Evolutionary conservation across 1,139 yeast genomes (phyloP), one percentile per base, ranked within the genome.

Genomic region (Pichia sp.): DNA sequence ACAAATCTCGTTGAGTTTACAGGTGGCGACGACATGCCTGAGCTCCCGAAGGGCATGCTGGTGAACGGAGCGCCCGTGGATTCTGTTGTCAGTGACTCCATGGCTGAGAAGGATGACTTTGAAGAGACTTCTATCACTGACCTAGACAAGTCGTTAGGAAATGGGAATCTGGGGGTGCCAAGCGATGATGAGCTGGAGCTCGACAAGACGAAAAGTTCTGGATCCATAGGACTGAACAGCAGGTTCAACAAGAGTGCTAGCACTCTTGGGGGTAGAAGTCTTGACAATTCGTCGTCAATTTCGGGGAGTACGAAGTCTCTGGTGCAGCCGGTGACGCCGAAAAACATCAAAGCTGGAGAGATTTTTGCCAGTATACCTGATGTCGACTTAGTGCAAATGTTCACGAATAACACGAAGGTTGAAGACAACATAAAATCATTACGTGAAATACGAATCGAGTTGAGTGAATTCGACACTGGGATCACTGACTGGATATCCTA

Each of bases 401-500:
- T 54, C 34, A 23, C 34, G 8, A 52, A 51, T n/a, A 54, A 36
- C 10, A 16, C 43, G 2, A 45, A 47, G 10, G 29, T 29, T 11
- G 52, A 45, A 2, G 26, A 48, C 10, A 54, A 51, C 43, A 48
- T 52, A 8, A 23, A 44, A 8, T 52, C 36, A 7, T 40, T 55
- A 8, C 30, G 16, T 10, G 54, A 42, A 5, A 42, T 55, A 13
- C 13, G 55, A 23, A 30, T 36, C 13, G 55, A 55, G n/a, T 36
- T 55, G 13, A 45, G 46, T 10, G 49, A 45, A 10, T 10, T 52
- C 13, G 50, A 52, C 36, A 55, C 52, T 3, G 57, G 57, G 13
- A n/a, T 55, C 11, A 19, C 30, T 7, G 54, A 52, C 7, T 55
- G 57, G 57, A 52, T 55, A 4, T 36, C 47, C n/a, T 55, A 23